A percentile compares a stretch with the other conserved stretches of the same genome.
Evolutionary conservation across 139 green algal genomes (phyloP).

Genomic region (Chlamydomonas sphaeroides): DNA sequence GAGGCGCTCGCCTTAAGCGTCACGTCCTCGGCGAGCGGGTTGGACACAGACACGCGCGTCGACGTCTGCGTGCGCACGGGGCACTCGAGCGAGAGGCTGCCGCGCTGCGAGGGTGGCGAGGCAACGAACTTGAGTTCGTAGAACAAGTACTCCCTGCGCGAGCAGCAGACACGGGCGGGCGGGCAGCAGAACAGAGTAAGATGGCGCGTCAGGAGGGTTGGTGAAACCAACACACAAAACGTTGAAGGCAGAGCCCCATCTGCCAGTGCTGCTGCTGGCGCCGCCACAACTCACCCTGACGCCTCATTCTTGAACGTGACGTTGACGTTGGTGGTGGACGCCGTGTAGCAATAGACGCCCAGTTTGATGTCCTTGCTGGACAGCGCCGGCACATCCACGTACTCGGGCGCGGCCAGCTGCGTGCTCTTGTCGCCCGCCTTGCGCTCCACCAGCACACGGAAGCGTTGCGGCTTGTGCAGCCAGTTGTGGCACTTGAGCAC

Average conservation of each 20-base stretch:
- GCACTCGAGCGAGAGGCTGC: slow-evolving; percentile 68
- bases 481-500: slow-evolving; percentile 80
- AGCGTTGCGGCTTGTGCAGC: slow-evolving; percentile 79
- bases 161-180: too few species aligned
- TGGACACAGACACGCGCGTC: slow-evolving; percentile 60
- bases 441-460: slow-evolving; percentile 64
- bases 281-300: slow-evolving; percentile 48
- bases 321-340: slow-evolving; percentile 24
- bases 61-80: slow-evolving; percentile 67
- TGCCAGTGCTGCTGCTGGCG: too few species aligned
- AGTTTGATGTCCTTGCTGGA: slow-evolving; percentile 76
- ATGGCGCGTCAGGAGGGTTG: too few species aligned
- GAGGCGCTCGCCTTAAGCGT: slow-evolving; percentile 44
- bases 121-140: slow-evolving; percentile 76
- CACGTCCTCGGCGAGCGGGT: slow-evolving; percentile 73
- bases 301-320: slow-evolving; percentile 84
- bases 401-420: slow-evolving; percentile 60
- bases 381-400: slow-evolving; percentile 75
- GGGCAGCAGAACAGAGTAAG: too few species aligned
- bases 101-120: slow-evolving; percentile 47
- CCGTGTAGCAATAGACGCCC: slow-evolving; percentile 64
- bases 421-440: slow-evolving; percentile 48
- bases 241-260: too few species aligned
- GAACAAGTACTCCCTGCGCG: slow-evolving; percentile 70
- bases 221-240: too few species aligned